These are phyloP conservation scores for Tetrahymena malaccensis DNA, from an alignment of 73 alveolate species.

Conservation along the genomic window DNA sequence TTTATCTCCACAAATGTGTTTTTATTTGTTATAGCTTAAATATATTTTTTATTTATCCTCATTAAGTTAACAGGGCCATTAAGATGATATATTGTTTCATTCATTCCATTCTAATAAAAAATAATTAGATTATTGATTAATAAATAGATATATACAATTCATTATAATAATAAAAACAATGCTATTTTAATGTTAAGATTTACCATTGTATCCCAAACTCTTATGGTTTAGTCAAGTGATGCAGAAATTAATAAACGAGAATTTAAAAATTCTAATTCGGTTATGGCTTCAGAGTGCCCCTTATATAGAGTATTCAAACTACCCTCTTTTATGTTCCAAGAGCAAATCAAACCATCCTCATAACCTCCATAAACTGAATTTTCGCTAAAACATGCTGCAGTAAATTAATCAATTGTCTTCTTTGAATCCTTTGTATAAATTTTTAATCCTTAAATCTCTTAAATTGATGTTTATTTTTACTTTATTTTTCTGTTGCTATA, in stretches of 20 bases:
- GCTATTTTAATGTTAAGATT: not conserved
- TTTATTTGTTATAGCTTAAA: not conserved
- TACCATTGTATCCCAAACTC: conserved; percentile 77
- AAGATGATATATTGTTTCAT: not conserved
- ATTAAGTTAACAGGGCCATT: not conserved
- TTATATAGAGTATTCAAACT: conserved; percentile 34
- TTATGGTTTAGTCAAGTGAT: conserved; percentile 80
- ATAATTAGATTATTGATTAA: not conserved
- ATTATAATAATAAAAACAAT: not conserved
- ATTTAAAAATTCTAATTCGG: conserved; percentile 45
- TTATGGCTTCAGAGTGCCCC: conserved; percentile 58
- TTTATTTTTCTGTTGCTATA: not conserved
- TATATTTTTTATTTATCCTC: not conserved
- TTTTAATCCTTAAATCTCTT: not conserved
- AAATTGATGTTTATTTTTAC: not conserved
- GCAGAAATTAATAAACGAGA: conserved; percentile 67
- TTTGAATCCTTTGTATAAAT: not conserved
- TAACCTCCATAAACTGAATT: conserved; percentile 57
- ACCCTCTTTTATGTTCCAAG: conserved; percentile 52
- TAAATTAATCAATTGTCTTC: not conserved
- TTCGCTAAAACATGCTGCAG: conserved; percentile 47
- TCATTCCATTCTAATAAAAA: not conserved
- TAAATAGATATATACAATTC: not conserved
- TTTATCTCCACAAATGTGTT: not conserved
- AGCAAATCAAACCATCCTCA: conserved; percentile 73